Evolutionary conservation across 371 early-diverging fungal species (phyloP).

Genomic region (Circinella minor): DNA sequence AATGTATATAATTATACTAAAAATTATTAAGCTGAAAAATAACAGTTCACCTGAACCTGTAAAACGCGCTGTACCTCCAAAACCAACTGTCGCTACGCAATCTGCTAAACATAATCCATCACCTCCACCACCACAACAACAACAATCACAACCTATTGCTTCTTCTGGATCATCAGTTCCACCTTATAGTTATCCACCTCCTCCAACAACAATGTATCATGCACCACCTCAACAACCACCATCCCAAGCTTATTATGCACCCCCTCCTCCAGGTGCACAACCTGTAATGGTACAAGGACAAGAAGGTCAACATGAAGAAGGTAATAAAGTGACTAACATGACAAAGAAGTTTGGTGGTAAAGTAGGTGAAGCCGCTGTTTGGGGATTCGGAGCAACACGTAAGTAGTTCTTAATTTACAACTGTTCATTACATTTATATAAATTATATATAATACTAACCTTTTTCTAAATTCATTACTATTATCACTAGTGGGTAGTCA

Average conservation of each 20-base stretch:
- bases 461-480: background rate
- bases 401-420: conserved; percentile 19
- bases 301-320: conserved; percentile 13
- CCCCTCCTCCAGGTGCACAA: conserved; percentile 21
- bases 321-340: conserved; percentile 36
- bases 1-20: background rate
- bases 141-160: background rate
- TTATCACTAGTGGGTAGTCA: conserved; percentile 39
- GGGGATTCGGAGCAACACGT: conserved; percentile 54
- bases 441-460: background rate
- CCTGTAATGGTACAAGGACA: conserved; percentile 12
- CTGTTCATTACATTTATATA: background rate
- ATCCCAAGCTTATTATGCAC: conserved; percentile 22
- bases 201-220: conserved; percentile 45
- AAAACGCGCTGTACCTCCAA: conserved; percentile 11
- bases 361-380: conserved; percentile 48
- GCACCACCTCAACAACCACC: conserved; percentile 30
- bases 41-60: conserved; percentile 8
- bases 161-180: background rate
- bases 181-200: conserved; percentile 55
- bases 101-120: background rate
- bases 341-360: conserved; percentile 48
- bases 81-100: conserved; percentile 16
- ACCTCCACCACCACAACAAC: conserved; percentile 10
- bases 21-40: background rate